Conservation (phyloP, 352 stramenopile genomes). For the Phytophthora sansomeana region DNA sequence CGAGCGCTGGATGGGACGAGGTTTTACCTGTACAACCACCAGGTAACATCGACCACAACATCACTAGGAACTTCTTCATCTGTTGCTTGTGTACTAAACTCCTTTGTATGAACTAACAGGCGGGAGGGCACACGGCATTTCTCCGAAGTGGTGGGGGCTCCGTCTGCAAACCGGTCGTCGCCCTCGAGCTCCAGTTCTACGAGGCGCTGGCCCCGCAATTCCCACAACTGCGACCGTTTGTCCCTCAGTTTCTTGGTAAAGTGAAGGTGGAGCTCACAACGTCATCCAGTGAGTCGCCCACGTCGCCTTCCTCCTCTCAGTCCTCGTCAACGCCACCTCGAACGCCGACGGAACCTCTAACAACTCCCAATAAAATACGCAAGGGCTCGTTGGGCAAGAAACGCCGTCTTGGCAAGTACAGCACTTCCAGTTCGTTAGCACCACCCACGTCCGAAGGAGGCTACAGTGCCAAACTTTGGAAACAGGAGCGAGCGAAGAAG, state of each 20-base stretch:
- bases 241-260: conserved; percentile 73
- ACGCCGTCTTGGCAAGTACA: conserved; percentile 40
- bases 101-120: conserved; percentile 32
- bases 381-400: conserved; percentile 45
- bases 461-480: conserved; percentile 76
- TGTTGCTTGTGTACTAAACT: conserved; percentile 8
- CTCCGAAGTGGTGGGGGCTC: conserved; percentile 67
- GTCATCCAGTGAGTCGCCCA: conserved; percentile 6
- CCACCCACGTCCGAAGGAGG: conserved; percentile 27
- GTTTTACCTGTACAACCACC: conserved; percentile 85
- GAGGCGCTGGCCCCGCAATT: conserved; percentile 55
- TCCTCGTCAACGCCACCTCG: conserved; percentile 9
- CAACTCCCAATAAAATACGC: conserved; percentile 27
- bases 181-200: conserved; percentile 82
- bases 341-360: conserved; percentile 20
- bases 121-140: conserved; percentile 79
- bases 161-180: conserved; percentile 81
- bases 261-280: conserved; percentile 63
- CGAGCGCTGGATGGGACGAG: conserved; percentile 66
- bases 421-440: conserved; percentile 10
- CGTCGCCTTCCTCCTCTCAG: conserved; percentile 8
- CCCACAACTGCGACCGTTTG: conserved; percentile 70
- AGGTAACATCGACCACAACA: conserved; percentile 38
- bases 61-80: not conserved
- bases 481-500: conserved; percentile 50